Evolutionary conservation across 257 asterid species (phyloP), one percentile per base, ranked within the genome.

Genomic region (Euphrasia confusa): DNA sequence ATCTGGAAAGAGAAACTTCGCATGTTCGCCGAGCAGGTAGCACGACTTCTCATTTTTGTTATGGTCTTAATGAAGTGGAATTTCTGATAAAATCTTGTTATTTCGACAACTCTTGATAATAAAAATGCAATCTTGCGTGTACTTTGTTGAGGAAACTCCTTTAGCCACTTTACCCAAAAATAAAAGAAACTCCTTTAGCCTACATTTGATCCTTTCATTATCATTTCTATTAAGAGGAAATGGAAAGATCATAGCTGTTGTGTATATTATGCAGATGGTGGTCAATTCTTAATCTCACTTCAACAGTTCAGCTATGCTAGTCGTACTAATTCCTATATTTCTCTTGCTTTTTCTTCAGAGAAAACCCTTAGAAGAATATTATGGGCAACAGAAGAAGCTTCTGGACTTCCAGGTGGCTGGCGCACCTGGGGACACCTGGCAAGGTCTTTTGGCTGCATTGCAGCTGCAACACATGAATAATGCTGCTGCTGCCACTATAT

Each of bases 361-460:
- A 79, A 84, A 82, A 81, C 78, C 81, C 7, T 35, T 92, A 2
- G 97, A 92, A 80, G 99, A 92, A 35, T 83, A 89, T 78, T 92
- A 89, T 62, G 77, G 76, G 81, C 78, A 79, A 52, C 96, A 83
- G 82, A 80, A 74, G 82, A 92, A 92, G 83, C 95, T 86, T 66
- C 74, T 92, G 2, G 82, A 86, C 68, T 92, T 85, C 79, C 81
- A 80, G 45, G 86, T 86, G 66, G 81, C 82, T 2, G 94, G 81
- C 52, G 83, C 81, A 44, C 80, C 93, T 24, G 88, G 78, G 45
- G 97, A 88, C 52, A 70, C 91, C 54, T 92, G 97, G 97, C 84
- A 74, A 67, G 94, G 96, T 48, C 90, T 92, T 48, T 75, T 92
- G 83, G 91, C 94, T 65, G 90, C 97, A 54, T 72, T 89, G 82